Evolutionary conservation across 2,329 filamentous ascomycete genomes (phyloP).

Genomic region (Hypocreales sp.): DNA sequence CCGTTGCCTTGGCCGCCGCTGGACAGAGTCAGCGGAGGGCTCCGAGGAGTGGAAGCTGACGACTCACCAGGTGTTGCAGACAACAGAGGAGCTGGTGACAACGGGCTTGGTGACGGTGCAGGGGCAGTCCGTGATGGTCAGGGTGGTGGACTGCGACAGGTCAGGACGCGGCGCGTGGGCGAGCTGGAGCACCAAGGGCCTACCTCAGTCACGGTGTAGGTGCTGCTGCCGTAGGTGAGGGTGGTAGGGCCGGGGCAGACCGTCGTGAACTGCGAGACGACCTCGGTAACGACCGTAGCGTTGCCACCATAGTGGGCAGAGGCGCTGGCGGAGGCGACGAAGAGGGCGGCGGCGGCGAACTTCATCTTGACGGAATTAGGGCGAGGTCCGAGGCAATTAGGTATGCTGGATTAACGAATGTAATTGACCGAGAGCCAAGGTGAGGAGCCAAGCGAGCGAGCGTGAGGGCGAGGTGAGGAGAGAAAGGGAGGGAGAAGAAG

Average conservation of each 20-base stretch:
- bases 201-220: constrained; percentile 54
- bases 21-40: constrained; percentile 7
- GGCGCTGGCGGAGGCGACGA: constrained; percentile 35
- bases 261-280: constrained; percentile 51
- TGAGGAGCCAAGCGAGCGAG: constrained; percentile 11
- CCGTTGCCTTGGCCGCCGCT: constrained; percentile 14
- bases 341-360: constrained; percentile 38
- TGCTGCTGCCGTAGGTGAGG: constrained; percentile 47
- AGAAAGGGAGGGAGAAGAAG: neutral
- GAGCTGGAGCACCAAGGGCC: too few species aligned
- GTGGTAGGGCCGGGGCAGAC: constrained; percentile 55
- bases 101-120: constrained; percentile 51
- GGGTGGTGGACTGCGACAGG: constrained; percentile 38
- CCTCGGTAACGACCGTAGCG: constrained; percentile 46
- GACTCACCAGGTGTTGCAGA: constrained; percentile 38
- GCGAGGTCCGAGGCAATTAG: constrained; percentile 17
- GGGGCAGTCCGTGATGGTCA: constrained; percentile 59
- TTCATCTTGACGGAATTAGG: constrained; percentile 47
- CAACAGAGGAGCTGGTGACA: constrained; percentile 32
- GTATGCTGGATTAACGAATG: constrained; percentile 30
- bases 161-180: neutral
- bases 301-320: constrained; percentile 25
- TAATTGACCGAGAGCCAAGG: constrained; percentile 40
- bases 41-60: neutral
- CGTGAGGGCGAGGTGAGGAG: neutral